Evolutionary conservation across 257 asterid genomes (phyloP), one percentile per base, ranked within the genome.

Genomic region (Capsicum rhomboideum): DNA sequence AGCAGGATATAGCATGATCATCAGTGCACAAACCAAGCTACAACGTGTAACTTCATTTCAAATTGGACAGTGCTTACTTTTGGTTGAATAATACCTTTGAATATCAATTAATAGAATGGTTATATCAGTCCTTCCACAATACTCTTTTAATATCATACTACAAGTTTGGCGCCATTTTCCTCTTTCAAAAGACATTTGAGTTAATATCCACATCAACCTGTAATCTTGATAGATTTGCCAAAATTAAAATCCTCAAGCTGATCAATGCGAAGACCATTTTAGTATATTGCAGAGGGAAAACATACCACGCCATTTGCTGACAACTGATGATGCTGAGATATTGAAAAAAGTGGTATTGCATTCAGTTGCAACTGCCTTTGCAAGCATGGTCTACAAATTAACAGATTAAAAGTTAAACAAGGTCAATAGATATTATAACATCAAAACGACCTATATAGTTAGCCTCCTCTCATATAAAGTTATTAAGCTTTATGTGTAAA

Each of bases 281-380:
- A 23, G 80, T 74, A 46, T 8, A 74, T 74, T 46, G 80, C 23
- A 74, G 42, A 74, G 23, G 42, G 59, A 72, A 54, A 82, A 85
- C 97, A 84, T 93, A 97, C 99, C 99, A 71, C 97, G 95, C 99
- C 99, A 97, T 93, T 97, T 97, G 94, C 99, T 97, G 83, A 97
- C 99, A 83, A 97, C 92, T 50, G 98, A 97, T 88, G 99, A 95
- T 85, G 99, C 98, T 85, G 99, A 97, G 83, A 97, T 97, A 90
- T 97, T 97, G 94, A 97, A 97, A 90, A 95, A 95, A 83, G 99
- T 97, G 49, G 99, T 97, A 6, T 97, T 94, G 94, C 99, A 97
- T 91, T 95, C 98, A 21, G 99, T 97, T 85, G 99, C 99, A 84
- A 97, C 99, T 90, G 99, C 98, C 90, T 97, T 97, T 53, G 99